Conservation (phyloP, 2,329 filamentous ascomycete species). For the Malbranchea cinnamomea region DNA sequence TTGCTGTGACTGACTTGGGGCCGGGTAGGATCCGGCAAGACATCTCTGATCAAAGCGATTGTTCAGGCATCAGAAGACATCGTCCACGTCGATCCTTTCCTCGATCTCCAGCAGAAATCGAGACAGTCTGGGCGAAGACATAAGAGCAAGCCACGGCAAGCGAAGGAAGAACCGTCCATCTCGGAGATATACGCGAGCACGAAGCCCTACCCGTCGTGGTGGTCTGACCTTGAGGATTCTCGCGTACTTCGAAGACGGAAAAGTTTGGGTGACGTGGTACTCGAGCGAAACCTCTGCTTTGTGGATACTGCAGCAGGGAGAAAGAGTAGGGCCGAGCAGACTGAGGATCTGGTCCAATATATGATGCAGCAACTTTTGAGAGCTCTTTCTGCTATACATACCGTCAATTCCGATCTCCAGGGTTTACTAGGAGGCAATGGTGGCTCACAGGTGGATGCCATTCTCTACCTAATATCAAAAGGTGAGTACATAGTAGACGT, state of each 20-base stretch:
- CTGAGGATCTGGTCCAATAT: conserved; percentile 51
- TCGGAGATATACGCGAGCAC: conserved; percentile 66
- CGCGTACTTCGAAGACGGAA: conserved; percentile 46
- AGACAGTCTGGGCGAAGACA: conserved; percentile 4
- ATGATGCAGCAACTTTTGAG: conserved; percentile 55
- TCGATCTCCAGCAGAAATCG: conserved; percentile 11
- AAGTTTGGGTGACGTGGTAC: conserved; percentile 58
- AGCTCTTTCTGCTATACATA: conserved; percentile 43
- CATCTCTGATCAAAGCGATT: conserved; percentile 75
- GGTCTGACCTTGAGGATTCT: conserved; percentile 61
- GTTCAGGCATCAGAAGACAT: conserved; percentile 80
- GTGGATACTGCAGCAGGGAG: conserved; percentile 60
- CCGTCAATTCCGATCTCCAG: conserved; percentile 60
- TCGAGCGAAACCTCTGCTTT: conserved; percentile 89
- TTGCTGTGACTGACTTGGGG: conserved; percentile 10
- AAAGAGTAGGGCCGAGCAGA: conserved; percentile 38
- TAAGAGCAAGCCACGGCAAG: conserved; percentile 9
- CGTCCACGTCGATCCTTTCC: conserved; percentile 67
- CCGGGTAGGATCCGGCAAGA: conserved; percentile 62
- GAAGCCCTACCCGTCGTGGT: conserved; percentile 78
- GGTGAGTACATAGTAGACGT: conserved; percentile 43
- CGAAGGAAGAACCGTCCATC: conserved; percentile 24
- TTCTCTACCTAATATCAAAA: conserved; percentile 66
- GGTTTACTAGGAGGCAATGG: conserved; percentile 67
- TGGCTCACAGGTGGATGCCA: conserved; percentile 67